Evolutionary conservation across 1,284 basidiomycete genomes (phyloP), one percentile per base, ranked within the genome.

Genomic region (Austroboletus novae-zelandiae): DNA sequence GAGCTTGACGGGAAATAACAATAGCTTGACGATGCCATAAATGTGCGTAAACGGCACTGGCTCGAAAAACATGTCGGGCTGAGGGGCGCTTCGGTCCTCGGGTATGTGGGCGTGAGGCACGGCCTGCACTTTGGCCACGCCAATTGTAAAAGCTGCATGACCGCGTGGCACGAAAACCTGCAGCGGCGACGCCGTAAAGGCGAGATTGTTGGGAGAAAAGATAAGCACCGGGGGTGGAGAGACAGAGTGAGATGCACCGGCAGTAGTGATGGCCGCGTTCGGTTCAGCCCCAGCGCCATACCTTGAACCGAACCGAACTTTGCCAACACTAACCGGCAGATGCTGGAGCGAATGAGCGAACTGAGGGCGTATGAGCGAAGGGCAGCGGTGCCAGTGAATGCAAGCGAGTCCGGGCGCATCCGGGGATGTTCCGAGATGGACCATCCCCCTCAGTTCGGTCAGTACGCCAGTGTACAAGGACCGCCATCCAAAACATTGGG

Each of bases 381-480:
- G 29, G 79, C 36, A 0, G 61, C 77, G 0, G 83, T 84, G 58
- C 91, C 89, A 47, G 90, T 75, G 64, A 83, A 89, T 1, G 86
- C 86, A 7, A 77, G 75, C 2, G 68, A 65, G 58, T 10, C 58
- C 54, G 3, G 72, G 65, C 11, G 60, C 53, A 32, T 56, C 51
- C 6, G 61, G 57, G 2, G 57, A 46, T 5, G 63, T 59, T 39
- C 64, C 60, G 51, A 84, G 74, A n/a, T n/a, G n/a, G n/a, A n/a
- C n/a, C n/a, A n/a, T n/a, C n/a, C n/a, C n/a, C n/a, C 18, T 39
- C 13, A 2, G 14, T 35, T 36, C 57, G 8, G 15, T 67, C 32
- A 27, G 57, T n/a, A 53, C 36, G 1, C 57, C 63, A 25, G 18
- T 62, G 15, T 35, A 51, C 42, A 42, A 43, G 9, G 34, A n/a